Conservation (phyloP, 2,329 filamentous ascomycete genomes). For the Diplocarpon rosae region DNA sequence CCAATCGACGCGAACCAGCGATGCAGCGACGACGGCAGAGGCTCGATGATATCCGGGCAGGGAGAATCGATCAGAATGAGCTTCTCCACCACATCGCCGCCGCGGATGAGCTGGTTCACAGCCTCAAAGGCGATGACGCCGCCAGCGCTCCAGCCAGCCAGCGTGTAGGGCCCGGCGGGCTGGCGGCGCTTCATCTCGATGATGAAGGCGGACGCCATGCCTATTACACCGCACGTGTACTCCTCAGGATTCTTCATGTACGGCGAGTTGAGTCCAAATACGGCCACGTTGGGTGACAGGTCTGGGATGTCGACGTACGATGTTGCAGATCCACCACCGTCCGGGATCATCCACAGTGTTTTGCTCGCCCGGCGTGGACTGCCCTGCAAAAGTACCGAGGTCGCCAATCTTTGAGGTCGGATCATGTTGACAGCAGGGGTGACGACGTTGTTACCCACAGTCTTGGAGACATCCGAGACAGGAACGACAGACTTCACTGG, state of each 20-base stretch:
- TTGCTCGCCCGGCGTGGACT: conserved; percentile 34
- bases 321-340: conserved; percentile 35
- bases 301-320: conserved; percentile 24
- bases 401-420: conserved; percentile 13
- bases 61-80: conserved; percentile 58
- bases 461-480: not conserved
- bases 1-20: conserved; percentile 62
- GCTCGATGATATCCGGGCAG: conserved; percentile 56
- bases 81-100: conserved; percentile 45
- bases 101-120: conserved; percentile 46
- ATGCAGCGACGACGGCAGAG: conserved; percentile 40
- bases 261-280: conserved; percentile 55
- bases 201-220: conserved; percentile 53
- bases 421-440: conserved; percentile 2
- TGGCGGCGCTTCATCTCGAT: conserved; percentile 62
- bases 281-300: conserved; percentile 35
- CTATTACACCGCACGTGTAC: conserved; percentile 54
- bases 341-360: conserved; percentile 35
- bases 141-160: conserved; percentile 68
- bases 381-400: conserved; percentile 36
- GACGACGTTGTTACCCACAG: not conserved
- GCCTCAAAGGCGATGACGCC: conserved; percentile 63
- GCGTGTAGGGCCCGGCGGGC: conserved; percentile 53
- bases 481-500: conserved; percentile 13
- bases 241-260: conserved; percentile 60